Base-by-base conservation (phyloP, 192 early-diverging fungal species). In the Backusella australiensis region DNA sequence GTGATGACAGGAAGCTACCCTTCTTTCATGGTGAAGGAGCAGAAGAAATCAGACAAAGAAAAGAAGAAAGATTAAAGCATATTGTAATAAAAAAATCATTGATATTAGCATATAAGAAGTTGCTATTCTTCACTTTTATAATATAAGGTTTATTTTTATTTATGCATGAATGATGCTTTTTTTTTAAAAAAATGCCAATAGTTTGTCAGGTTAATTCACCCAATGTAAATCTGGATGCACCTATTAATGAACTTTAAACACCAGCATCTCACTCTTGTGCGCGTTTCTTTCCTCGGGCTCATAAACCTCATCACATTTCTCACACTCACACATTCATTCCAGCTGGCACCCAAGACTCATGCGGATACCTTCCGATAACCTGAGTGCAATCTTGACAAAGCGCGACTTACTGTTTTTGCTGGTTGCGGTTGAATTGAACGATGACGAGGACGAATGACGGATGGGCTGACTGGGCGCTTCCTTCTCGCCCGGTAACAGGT, bases 271-370 rank as follows among this genome's bases (percentile, higher is more conserved):
- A 71, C 85, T 84, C 67, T 82, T 77, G 26, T 52, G 77, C 17
- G 17, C 38, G 9, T 74, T 52, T 19, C 19, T 6, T 9, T 34
- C 36, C 2, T 67, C 32, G 0, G 41, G 23, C 29, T 35, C 38
- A 53, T 38, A 59, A 8, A 23, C 19, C 36, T 75, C 79, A n/a
- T 71, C 14, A 75, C 81, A 82, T 1, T 34, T 53, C 14, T 66
- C 63, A 69, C 77, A 82, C 36, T 39, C 9, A 69, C 85, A 86
- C 5, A 35, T 65, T 6, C 83, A 72, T 59, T 86, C 81, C 38
- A 84, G 75, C 35, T 84, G 81, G 67, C 80, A 79, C 1, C 85
- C 85, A 32, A 86, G 32, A 14, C 85, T 83, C 74, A 78, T 84
- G 6, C 83, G 72, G 32, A 86, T 81, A 72, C 80, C 85, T 36